A percentile compares a stretch with the other conserved stretches of the same genome.
These are phyloP conservation scores for Biscutella laevigata DNA, from an alignment of 441 rosid genomes.

Conservation along the genomic window DNA sequence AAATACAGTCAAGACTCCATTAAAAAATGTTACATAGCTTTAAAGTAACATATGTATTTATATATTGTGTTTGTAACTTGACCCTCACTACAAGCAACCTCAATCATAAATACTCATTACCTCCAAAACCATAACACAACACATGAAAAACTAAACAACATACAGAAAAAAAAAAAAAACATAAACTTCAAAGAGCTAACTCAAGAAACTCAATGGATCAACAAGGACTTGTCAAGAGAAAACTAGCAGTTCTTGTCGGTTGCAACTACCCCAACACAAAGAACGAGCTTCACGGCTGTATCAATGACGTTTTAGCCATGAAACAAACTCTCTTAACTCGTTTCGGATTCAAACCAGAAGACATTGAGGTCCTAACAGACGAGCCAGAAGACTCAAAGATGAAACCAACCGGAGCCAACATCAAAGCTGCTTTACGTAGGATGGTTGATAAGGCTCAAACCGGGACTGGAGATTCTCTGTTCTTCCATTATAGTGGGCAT, in stretches of 20 bases:
- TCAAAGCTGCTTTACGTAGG: constrained; percentile 43
- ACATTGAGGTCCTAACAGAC: constrained; percentile 64
- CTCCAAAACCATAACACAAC: constrained; percentile 9
- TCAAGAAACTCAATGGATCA: constrained; percentile 11
- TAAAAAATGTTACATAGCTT: constrained; percentile 3
- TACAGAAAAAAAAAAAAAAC: neutral
- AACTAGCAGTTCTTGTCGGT: constrained; percentile 64
- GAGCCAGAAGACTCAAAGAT: constrained; percentile 42
- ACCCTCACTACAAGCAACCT: constrained; percentile 17
- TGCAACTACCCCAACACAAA: constrained; percentile 76
- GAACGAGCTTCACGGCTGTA: constrained; percentile 80
- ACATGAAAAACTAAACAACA: neutral
- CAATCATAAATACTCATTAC: constrained; percentile 19
- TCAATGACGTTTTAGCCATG: constrained; percentile 74
- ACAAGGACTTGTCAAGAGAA: constrained; percentile 40
- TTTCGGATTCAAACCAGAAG: constrained; percentile 53
- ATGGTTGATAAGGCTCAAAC: constrained; percentile 48
- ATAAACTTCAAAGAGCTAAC: neutral
- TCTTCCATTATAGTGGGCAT: constrained; percentile 89
- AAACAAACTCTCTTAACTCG: constrained; percentile 48
- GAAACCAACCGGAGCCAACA: constrained; percentile 76
- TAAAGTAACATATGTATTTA: constrained; percentile 10
- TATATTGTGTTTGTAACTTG: constrained; percentile 9
- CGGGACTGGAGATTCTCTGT: constrained; percentile 37
- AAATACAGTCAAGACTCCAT: constrained; percentile 9